These are phyloP conservation scores for Ilex paraguariensis DNA, from an alignment of 305 asterid species.

Conservation along the genomic window DNA sequence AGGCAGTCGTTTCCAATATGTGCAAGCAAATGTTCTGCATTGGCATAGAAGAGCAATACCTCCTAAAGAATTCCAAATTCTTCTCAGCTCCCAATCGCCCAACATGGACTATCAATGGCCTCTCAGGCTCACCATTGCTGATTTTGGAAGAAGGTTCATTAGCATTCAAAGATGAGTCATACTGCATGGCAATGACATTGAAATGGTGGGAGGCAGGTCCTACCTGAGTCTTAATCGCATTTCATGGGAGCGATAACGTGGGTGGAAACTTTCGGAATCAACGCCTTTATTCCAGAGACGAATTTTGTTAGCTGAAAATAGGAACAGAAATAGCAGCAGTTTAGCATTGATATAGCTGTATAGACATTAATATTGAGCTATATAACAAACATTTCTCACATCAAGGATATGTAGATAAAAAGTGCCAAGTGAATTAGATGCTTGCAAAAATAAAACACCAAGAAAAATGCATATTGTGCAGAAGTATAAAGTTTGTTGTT, in stretches of 20 bases:
- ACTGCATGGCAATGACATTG: conserved; percentile 8
- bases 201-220: conserved; percentile 3
- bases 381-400: too few relatives aligned
- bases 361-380: too few relatives aligned
- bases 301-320: conserved; percentile 60
- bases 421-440: too few relatives aligned
- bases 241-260: conserved; percentile 58
- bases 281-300: conserved; percentile 98
- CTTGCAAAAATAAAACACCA: neutral
- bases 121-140: conserved; percentile 84
- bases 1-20: too few relatives aligned
- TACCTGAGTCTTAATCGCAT: conserved; percentile 85
- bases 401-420: too few relatives aligned
- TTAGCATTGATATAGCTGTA: too few relatives aligned
- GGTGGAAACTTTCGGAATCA: conserved; percentile 93
- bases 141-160: conserved; percentile 11
- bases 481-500: too few relatives aligned
- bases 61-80: conserved; percentile 88
- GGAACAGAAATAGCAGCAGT: neutral
- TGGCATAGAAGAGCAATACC: conserved; percentile 30
- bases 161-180: conserved; percentile 8
- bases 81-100: conserved; percentile 97
- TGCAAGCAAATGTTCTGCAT: too few relatives aligned
- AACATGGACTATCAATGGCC: conserved; percentile 88
- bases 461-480: too few relatives aligned